These are phyloP conservation scores for Tricholoma flavovirens DNA, from an alignment of 768 basidiomycete species.

Conservation along the genomic window DNA sequence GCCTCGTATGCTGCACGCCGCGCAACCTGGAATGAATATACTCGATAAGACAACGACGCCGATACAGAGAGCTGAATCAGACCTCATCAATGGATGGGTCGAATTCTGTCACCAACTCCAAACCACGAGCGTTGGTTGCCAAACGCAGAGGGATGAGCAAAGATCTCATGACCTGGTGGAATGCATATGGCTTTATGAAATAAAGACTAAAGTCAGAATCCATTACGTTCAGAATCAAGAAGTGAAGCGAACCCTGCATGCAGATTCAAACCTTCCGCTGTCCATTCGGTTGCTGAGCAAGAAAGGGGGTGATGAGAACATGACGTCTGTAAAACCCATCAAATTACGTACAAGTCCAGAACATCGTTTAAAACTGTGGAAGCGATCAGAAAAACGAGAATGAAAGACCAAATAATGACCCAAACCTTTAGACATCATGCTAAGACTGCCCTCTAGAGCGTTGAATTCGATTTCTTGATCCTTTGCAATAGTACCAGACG, in stretches of 20 bases:
- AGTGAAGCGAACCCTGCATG: conserved; percentile 37
- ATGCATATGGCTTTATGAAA: conserved; percentile 53
- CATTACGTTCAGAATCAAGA: background rate
- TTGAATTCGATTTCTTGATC: conserved; percentile 69
- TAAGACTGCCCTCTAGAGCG: conserved; percentile 60
- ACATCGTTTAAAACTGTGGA: conserved; percentile 67
- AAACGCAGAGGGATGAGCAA: conserved; percentile 64
- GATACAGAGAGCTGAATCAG: conserved; percentile 8
- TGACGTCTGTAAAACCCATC: background rate
- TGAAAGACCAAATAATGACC: conserved; percentile 4
- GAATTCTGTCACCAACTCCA: conserved; percentile 63
- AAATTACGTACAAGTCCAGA: conserved; percentile 60
- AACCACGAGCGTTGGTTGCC: conserved; percentile 58
- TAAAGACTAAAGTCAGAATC: conserved; percentile 4
- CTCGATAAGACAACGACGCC: background rate
- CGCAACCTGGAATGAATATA: conserved; percentile 40
- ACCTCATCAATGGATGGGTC: conserved; percentile 66
- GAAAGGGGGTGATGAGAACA: background rate
- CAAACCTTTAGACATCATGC: conserved; percentile 67
- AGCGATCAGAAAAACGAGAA: background rate
- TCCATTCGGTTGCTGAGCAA: conserved; percentile 73
- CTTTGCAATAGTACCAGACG: conserved; percentile 49
- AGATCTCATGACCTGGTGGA: conserved; percentile 73
- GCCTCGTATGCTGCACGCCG: conserved; percentile 55
- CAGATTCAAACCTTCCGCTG: conserved; percentile 75